phyloP scores from a whole-genome alignment of 148 eudicot genomes.

The Pouteria glomerata region DNA sequence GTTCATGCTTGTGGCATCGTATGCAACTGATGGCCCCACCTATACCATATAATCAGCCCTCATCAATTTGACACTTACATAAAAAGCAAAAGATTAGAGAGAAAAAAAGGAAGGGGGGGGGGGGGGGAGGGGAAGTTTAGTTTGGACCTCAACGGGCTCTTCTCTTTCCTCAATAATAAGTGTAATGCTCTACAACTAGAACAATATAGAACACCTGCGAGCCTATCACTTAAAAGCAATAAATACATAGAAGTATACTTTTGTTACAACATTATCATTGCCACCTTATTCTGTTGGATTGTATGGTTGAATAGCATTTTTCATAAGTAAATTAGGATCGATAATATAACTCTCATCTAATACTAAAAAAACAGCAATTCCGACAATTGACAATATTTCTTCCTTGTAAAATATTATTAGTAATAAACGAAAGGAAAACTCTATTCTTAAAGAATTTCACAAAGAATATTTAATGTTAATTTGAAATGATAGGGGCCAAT shows the following conservation, averaged over 20 bases:
- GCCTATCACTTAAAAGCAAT: too few species aligned
- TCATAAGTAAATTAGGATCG: not conserved
- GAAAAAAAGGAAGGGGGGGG: too few species aligned
- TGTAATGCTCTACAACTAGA: too few species aligned
- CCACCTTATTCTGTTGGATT: too few species aligned
- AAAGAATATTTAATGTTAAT: not conserved
- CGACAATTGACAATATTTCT: too few species aligned
- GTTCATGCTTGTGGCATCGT: constrained; percentile 91
- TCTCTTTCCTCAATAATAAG: too few species aligned
- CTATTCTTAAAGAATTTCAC: not conserved
- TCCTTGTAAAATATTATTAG: not conserved
- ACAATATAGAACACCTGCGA: too few species aligned
- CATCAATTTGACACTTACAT: not conserved
- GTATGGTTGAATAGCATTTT: too few species aligned
- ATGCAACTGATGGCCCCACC: constrained; percentile 96
- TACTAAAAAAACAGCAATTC: too few species aligned
- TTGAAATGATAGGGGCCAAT: not conserved
- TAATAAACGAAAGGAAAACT: not conserved
- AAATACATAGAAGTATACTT: too few species aligned
- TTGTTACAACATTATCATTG: too few species aligned
- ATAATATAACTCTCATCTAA: not conserved
- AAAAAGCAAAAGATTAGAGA: not conserved
- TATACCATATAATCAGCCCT: constrained; percentile 16
- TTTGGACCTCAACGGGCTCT: not conserved
- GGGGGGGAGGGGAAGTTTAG: too few species aligned